Evolutionary conservation across 2,329 filamentous ascomycete species (phyloP), one percentile per base, ranked within the genome.

Genomic region (Colletotrichum sp.): DNA sequence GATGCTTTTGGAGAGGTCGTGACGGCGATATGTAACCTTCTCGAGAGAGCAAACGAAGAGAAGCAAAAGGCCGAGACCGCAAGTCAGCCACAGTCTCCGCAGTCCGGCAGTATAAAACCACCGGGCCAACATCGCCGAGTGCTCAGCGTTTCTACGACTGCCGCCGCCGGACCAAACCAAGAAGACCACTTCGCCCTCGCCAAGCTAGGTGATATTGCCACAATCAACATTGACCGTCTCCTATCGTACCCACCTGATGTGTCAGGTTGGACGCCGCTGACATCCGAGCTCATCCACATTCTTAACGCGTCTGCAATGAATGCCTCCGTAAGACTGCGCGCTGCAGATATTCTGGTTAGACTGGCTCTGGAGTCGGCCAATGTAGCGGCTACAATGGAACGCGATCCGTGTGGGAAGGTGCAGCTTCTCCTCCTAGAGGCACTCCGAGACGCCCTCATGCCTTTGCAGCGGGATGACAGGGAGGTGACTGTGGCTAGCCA

Each of bases 1-100:
- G 89, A 92, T 18, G 89, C 95, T 0, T 99, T 99, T 80, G 87
- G 94, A 7, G 92, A 95, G 77, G 92, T 99, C 12, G 88, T 99
- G 3, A 87, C 89, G 70, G 94, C 96, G 1, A 89, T 98, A 6
- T 96, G 95, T 80, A 89, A 90, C 62, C 87, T 98, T 8, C 88
- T 98, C 8, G 89, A 90, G 39, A 81, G 83, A 30, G 81, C 79
- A 77, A 24, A 69, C 69, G 10, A 83, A 85, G 36, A 72, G 81
- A 77, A 77, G 32, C 57, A 62, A 5, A 44, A 77, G 66, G 81
- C 82, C 5, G 83, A 84, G 57, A 77, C 78, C 4, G 79, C 81
- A 15, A 84, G 80, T 68, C 82, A 82, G 32, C 83, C 86, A 15
- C 84, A 85, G 32, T 87, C 87, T 7, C 84, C 85, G 2, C 81